Base-by-base conservation (phyloP, 352 stramenopile genomes). In the Saprolegnia diclina region DNA sequence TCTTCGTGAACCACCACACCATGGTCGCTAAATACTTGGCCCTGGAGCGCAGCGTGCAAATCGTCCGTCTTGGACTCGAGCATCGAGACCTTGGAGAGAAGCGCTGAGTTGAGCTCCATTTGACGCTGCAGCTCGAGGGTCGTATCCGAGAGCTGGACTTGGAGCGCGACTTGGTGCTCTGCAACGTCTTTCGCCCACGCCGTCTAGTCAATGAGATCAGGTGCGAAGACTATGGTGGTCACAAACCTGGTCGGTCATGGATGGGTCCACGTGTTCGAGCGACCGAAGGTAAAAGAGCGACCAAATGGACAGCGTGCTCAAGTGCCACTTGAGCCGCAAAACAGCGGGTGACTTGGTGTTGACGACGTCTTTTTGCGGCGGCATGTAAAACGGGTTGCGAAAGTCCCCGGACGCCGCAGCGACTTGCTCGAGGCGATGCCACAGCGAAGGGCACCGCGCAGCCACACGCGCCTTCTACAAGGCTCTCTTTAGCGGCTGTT, bases 261-360 rank as follows among this genome's bases (percentile, higher is more conserved):
- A 59, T 24, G 24, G 52, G 52, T 90, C 64, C 80, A 87, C 44
- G 29, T 56, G 45, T 76, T 91, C 83, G 66, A 95, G 74, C 26
- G 87, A 88, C 4, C 87, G 85, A 69, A 95, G 75, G 74, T 95
- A 95, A 64, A 95, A 93, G 5, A 77, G 71, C 26, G 83, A 84
- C 87, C 87, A 95, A 64, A 93, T 90, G 19, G 78, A 77, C 45
- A 95, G 65, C 2, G 83, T 89, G 59, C 87, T 93, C 19, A 80
- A 90, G 64, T 95, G 87, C 87, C 87, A 95, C 63, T 91, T 91
- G 76, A 88, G 92, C 68, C 89, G 81, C 40, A 95, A 72, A n/a
- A 93, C 83, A 0, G 66, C 38, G 0, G 87, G 87, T 18, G 87
- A 92, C 14, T 89, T 81, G 0, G 59, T 68, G 4, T 68, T 67